phyloP scores from a whole-genome alignment of 2,329 filamentous ascomycete species.

The Fusarium compactum region DNA sequence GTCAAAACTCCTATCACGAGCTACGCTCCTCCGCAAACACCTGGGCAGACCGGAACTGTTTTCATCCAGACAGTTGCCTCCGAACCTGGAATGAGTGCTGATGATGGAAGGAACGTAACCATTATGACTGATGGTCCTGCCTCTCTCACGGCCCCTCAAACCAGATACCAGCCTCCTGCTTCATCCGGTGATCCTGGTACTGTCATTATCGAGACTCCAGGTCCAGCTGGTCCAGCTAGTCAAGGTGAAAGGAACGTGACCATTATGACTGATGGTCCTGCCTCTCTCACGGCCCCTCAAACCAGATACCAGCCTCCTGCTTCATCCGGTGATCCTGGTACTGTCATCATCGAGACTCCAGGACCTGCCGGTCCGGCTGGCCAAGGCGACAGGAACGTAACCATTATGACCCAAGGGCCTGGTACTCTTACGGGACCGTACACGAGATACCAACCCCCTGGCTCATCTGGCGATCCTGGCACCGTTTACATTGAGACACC shows the following conservation, averaged over 20 bases:
- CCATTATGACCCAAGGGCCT: background rate
- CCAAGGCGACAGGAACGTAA: background rate
- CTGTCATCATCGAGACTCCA: background rate
- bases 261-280: conserved; percentile 17
- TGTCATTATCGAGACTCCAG: background rate
- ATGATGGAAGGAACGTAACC: conserved; percentile 17
- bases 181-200: background rate
- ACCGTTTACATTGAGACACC: background rate
- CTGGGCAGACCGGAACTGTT: conserved; percentile 26
- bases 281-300: conserved; percentile 15
- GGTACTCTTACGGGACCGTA: background rate
- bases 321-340: background rate
- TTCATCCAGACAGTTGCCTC: conserved; percentile 24
- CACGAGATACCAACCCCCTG: background rate
- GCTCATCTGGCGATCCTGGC: background rate
- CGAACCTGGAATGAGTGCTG: background rate
- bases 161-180: conserved; percentile 21
- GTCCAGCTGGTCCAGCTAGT: background rate
- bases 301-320: conserved; percentile 22
- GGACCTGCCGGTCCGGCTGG: background rate
- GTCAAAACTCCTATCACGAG: conserved; percentile 19
- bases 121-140: conserved; percentile 19
- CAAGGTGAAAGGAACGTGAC: conserved; percentile 16
- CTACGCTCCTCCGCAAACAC: conserved; percentile 22
- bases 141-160: conserved; percentile 18